Base-by-base conservation (phyloP, 2,329 filamentous ascomycete genomes). In the Venturia aucupariae region DNA sequence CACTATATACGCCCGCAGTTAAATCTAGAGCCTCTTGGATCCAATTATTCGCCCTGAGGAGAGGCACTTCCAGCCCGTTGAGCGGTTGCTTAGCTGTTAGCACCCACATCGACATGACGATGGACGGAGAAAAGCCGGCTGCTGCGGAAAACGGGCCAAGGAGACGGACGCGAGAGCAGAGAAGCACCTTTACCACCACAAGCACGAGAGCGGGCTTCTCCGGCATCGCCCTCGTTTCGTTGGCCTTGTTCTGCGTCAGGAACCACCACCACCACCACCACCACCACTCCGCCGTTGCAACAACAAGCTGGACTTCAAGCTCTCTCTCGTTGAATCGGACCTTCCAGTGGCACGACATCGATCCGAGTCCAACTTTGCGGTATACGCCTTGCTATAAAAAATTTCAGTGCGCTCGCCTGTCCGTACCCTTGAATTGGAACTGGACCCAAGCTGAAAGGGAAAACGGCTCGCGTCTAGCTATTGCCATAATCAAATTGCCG, bases 381-480 rank as follows among this genome's bases (percentile, higher is more conserved):
- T n/a, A n/a, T n/a, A n/a, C n/a, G n/a, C n/a, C n/a, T n/a, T n/a
- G n/a, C n/a, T n/a, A n/a, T n/a, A n/a, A n/a, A n/a, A n/a, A n/a
- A n/a, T n/a, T n/a, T n/a, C n/a, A n/a, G n/a, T n/a, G n/a, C n/a
- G n/a, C n/a, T n/a, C n/a, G 77, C 5, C 71, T 83, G 2, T 71
- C 77, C 54, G 74, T 82, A 0, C 81, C 81, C 0, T 75, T 82
- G 70, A 78, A 76, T 63, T 81, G 77, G 71, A 75, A 78, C 44
- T 22, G 11, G 44, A n/a, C 19, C 5, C 19, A 46, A 46, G 44
- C 44, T 6, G 44, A 46, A 10, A 46, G 22, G 11, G 11, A 2
- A 22, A 46, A 46, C 8, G 19, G n/a, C 32, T 35, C 32, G n/a
- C n/a, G n/a, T n/a, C n/a, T n/a, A n/a, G 73, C 73, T 2, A 67